phyloP scores from a whole-genome alignment of 352 stramenopile species.

The Plasmopara viticola region DNA sequence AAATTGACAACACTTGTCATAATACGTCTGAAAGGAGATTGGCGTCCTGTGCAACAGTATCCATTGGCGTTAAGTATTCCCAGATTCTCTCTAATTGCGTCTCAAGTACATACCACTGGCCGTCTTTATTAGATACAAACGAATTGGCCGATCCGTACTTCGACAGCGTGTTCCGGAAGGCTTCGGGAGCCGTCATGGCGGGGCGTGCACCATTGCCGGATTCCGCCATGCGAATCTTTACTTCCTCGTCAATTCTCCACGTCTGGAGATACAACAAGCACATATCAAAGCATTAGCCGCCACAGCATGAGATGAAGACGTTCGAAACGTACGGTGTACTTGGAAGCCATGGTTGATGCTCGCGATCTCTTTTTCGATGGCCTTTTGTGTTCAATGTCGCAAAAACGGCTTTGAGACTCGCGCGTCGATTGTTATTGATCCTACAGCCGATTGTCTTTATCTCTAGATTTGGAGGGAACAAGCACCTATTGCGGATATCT shows the following conservation, averaged over 20 bases:
- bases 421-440: too few species aligned
- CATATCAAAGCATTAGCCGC: neutral
- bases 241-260: constrained; percentile 84
- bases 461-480: too few species aligned
- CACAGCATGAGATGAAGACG: too few species aligned
- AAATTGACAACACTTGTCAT: constrained; percentile 67
- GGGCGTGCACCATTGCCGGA: constrained; percentile 35
- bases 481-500: too few species aligned
- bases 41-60: constrained; percentile 31
- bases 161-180: constrained; percentile 54
- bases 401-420: too few species aligned
- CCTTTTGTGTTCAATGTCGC: too few species aligned
- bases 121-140: constrained; percentile 65
- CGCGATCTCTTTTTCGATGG: too few species aligned
- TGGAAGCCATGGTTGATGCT: constrained; percentile 16
- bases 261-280: constrained; percentile 25
- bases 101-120: constrained; percentile 49
- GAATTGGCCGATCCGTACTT: constrained; percentile 48
- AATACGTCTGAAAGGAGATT: constrained; percentile 69
- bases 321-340: constrained; percentile 32
- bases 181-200: constrained; percentile 47
- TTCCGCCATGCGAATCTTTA: constrained; percentile 62
- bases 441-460: too few species aligned
- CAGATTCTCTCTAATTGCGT: neutral
- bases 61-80: neutral